Evolutionary conservation across 306 rosid species (phyloP), one percentile per base, ranked within the genome.

Genomic region (Corylus americana): DNA sequence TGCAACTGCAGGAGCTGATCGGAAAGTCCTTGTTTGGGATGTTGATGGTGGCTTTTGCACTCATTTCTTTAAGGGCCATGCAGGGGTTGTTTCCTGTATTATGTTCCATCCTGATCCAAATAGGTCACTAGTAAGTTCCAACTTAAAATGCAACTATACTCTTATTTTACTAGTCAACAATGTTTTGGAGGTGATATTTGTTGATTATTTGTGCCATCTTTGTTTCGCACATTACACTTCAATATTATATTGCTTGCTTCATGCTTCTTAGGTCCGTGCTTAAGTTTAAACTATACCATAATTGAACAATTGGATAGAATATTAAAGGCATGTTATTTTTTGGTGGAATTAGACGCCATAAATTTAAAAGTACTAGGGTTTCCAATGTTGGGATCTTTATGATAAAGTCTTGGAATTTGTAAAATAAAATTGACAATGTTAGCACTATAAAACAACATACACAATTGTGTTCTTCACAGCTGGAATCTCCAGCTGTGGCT

Each of bases 1-100:
- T 20, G 97, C 99, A 29, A 91, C 99, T 0, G 97, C 92, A 0
- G 99, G 99, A 85, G 98, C 99, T 57, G 99, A 95, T 79, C 87
- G 91, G 85, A 95, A 88, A 75, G 96, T 95, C 68, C 89, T 89
- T 20, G 97, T 95, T 71, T 93, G 99, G 99, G 97, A 95, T 73
- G 96, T 93, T 5, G 96, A 93, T 63, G 98, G 97, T 57, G 97
- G 98, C 53, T 95, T 71, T 78, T 90, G 98, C 77, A 93, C 99
- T n/a, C 99, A 95, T 85, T 90, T 83, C 86, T 95, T 90, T 70
- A 95, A 83, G 78, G 99, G 97, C 75, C 99, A 95, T 70, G 80
- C 81, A 74, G 95, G 97, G 42, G 92, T 95, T 71, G 92, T 95
- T 85, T 91, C 98, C 53, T 83, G 89, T 84, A 74, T 92, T 74